Conservation (phyloP, 371 early-diverging fungal species). For the Lichtheimia hyalospora region DNA sequence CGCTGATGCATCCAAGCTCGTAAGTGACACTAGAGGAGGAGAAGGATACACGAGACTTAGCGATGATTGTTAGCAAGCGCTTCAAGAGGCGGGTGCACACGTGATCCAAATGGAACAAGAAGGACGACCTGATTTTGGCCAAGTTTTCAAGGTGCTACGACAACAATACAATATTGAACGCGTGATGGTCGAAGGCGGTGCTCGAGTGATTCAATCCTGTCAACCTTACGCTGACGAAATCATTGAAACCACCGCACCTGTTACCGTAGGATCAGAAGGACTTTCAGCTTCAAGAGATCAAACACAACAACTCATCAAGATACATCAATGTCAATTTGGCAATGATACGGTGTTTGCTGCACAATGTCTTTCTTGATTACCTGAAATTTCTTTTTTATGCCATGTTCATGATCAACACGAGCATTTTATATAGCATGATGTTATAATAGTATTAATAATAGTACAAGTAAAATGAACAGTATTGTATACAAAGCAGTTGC, state of each 20-base stretch:
- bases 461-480: no score
- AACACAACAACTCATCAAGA: no score
- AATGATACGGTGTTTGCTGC: constrained; percentile 28
- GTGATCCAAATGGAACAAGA: constrained; percentile 24
- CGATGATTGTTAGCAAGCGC: constrained; percentile 14
- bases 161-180: constrained; percentile 32
- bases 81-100: constrained; percentile 50
- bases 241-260: constrained; percentile 81
- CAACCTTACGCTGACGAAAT: constrained; percentile 46
- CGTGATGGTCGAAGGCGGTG: constrained; percentile 95
- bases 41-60: neutral
- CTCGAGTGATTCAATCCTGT: constrained; percentile 69
- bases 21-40: neutral
- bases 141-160: constrained; percentile 27
- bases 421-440: no score
- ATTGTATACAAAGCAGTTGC: no score
- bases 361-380: neutral
- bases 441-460: no score
- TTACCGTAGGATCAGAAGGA: constrained; percentile 64
- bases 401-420: no score
- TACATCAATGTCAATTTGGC: constrained; percentile 23
- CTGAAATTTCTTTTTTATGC: no score
- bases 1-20: neutral
- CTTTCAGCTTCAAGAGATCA: constrained; percentile 24
- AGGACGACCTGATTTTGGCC: constrained; percentile 5